These are phyloP conservation scores for Amborella trichopoda DNA, from an alignment of 164 flowering plant genomes.

Conservation along the genomic window DNA sequence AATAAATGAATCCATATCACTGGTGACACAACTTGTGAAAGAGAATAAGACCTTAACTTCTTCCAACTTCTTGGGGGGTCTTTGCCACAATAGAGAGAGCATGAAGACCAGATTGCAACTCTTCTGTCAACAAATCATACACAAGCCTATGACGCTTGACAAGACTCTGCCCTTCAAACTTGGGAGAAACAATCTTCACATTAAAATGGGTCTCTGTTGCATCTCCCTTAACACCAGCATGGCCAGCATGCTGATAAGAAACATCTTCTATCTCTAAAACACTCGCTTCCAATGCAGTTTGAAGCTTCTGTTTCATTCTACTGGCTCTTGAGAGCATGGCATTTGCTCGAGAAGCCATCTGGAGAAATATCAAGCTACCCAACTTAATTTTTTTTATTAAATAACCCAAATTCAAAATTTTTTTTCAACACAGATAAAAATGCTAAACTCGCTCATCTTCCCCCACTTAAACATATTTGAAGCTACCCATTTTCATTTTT, in stretches of 20 bases:
- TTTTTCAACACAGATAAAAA: not conserved
- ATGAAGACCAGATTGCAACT: constrained; percentile 65
- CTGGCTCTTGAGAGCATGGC: constrained; percentile 31
- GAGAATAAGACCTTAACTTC: no score
- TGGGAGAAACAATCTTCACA: constrained; percentile 50
- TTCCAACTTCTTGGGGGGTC: constrained; percentile 49
- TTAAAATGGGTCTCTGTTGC: constrained; percentile 72
- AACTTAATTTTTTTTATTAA: not conserved
- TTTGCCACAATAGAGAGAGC: constrained; percentile 82
- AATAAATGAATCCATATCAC: no score
- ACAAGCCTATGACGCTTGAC: constrained; percentile 81
- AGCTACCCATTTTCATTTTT: no score
- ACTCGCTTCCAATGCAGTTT: constrained; percentile 34
- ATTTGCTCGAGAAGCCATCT: constrained; percentile 34
- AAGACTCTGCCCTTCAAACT: constrained; percentile 61
- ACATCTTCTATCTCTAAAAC: constrained; percentile 60
- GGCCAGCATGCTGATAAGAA: constrained; percentile 81
- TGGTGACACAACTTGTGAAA: no score
- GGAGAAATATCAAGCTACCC: no score
- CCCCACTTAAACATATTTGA: no score
- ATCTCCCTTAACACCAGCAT: constrained; percentile 44
- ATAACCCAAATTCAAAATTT: not conserved
- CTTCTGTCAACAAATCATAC: constrained; percentile 55
- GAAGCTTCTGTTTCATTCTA: constrained; percentile 44
- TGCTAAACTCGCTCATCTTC: no score